phyloP scores from a whole-genome alignment of 345 rosid species.

The Corymbia maculata region DNA sequence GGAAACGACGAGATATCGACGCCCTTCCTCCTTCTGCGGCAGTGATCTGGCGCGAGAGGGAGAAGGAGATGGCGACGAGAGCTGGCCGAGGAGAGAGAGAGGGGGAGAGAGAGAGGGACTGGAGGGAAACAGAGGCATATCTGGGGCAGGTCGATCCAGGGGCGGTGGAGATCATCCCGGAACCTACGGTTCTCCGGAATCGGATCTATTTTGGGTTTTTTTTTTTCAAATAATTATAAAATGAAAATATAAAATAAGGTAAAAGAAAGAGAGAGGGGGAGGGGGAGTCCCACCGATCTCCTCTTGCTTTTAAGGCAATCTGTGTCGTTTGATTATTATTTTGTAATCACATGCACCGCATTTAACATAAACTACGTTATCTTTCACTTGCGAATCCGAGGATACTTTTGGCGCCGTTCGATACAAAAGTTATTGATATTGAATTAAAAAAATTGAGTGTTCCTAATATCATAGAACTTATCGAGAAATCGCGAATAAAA shows the following conservation, averaged over 20 bases:
- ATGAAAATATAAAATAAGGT: too few species aligned
- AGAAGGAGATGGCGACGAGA: background rate
- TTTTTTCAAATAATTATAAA: too few species aligned
- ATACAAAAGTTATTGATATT: background rate
- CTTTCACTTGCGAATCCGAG: background rate
- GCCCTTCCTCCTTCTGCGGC: too few species aligned
- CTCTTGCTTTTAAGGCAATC: background rate
- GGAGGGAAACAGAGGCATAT: too few species aligned
- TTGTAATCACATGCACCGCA: background rate
- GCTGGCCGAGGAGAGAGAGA: background rate
- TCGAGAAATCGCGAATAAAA: background rate
- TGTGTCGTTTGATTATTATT: background rate
- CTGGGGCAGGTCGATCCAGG: background rate
- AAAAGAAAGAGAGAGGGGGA: background rate
- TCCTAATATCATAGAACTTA: background rate
- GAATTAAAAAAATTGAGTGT: background rate
- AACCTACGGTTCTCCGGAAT: background rate
- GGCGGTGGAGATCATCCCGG: background rate
- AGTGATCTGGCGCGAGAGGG: background rate
- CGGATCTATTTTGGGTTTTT: background rate
- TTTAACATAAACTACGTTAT: accelerated
- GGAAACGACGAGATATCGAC: background rate
- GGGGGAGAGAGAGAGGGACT: background rate
- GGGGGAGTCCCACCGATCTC: background rate
- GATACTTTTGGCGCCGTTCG: background rate